Base-by-base conservation (phyloP, 164 flowering plant genomes). In the Stephania japonica region DNA sequence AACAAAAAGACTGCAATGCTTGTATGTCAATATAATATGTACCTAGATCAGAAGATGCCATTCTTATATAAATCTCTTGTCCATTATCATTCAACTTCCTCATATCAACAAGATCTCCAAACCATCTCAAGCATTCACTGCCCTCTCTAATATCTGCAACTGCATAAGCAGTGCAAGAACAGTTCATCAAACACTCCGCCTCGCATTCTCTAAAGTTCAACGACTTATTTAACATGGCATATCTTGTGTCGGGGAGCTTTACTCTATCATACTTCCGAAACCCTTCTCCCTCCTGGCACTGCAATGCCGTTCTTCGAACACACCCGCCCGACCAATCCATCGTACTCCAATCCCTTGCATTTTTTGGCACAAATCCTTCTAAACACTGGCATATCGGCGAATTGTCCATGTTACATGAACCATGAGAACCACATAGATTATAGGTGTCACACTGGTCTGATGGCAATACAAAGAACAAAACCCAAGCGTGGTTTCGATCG, bases 101-200 rank as follows among this genome's bases (percentile, higher is more conserved):
- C 1, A 80, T 75, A 68, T 84, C 83, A 3, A 74, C 44, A 67
- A 84, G 53, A 43, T 78, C 76, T 0, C 76, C 81, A 61, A 13
- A 73, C 87, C 85, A 82, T 8, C 76, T 38, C 19, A 73, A 10
- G 44, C 85, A 82, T 2, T 81, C 80, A 63, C 76, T 76, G 23
- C 80, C 80, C 1, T 72, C 80, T 7, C 41, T 68, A 43, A 71
- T 62, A 68, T 81, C 69, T 0, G 72, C 23, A 24, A 42, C 71
- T 0, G 83, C 25, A 68, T 77, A 84, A 32, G 87, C 85, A 24
- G 27, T 71, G 61, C 87, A 84, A 67, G 75, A 73, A 72, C 87
- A 84, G 68, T 79, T 81, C 32, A 27, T 76, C 70, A 67, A n/a
- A 75, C 85, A 84, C n/a, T 11, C 44, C 4, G 5, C 23, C 66